Base-by-base conservation (phyloP, 2,329 filamentous ascomycete genomes). In the Mollisiaceae sp. region DNA sequence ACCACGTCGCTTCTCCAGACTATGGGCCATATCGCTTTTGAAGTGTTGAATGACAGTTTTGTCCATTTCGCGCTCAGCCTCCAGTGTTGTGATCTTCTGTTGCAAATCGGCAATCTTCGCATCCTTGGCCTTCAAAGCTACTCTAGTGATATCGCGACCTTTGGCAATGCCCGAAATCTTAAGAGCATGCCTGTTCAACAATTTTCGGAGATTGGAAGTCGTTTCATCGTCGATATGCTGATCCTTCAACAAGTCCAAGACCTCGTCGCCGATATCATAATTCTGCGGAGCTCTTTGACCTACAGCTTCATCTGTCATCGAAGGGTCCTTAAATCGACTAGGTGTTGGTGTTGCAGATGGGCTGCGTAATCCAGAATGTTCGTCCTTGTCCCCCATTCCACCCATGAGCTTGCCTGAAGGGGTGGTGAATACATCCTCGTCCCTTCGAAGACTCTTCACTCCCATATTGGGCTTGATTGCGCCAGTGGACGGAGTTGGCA, bases 81-180 rank as follows among this genome's bases (percentile, higher is more conserved):
- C 83, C 41, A 90, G 75, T 14, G 78, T 79, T 5, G 76, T 64
- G 82, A 96, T 81, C 71, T 89, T 79, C 74, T 91, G 80, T 80
- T 89, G 84, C 78, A 97, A 78, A 77, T 91, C 81, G 76, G 83
- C 78, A 75, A 90, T 80, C 79, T 88, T 79, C 75, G 86, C 78
- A 80, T 94, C 89, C 69, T 88, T 89, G 4, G 82, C 81, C 73
- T 86, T 88, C 39, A 92, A 73, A 4, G 83, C 85, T 9, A 85
- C 76, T n/a, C 91, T 79, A 3, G 85, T 83, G 8, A 89, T 84
- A 66, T 94, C 90, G 2, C 91, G 81, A 0, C 90, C 89, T 67
- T 84, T 84, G 45, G 82, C 81, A 22, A 91, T 81, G 0, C 91
- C 91, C 71, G 84, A 85, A 0, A 83, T 82, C 60, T 82, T 83